Percentiles rank a stretch among this genome's conserved stretches.
phyloP scores from a whole-genome alignment of 1,284 basidiomycete genomes.

The Flammula alnicola region DNA sequence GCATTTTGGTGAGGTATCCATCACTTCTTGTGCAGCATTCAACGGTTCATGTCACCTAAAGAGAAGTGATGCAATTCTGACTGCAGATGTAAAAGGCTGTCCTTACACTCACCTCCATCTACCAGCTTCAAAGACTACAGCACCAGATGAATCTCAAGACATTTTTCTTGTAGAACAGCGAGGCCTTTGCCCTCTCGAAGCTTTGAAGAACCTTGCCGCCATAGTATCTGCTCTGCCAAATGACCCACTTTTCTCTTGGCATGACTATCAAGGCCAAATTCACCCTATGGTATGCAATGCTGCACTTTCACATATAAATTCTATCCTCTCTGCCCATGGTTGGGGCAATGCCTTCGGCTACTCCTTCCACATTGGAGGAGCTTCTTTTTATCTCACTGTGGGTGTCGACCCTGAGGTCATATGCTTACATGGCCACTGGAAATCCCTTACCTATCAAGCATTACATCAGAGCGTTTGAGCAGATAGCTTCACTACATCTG shows the following conservation, averaged over 20 bases:
- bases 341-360: slow-evolving; percentile 35
- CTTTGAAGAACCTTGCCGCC: slow-evolving; percentile 34
- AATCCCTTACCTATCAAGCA: slow-evolving; percentile 33
- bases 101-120: slow-evolving; percentile 30
- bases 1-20: slow-evolving; percentile 39
- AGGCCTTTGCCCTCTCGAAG: no score
- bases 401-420: slow-evolving; percentile 33
- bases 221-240: slow-evolving; percentile 30
- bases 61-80: not conserved
- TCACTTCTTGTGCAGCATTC: slow-evolving; percentile 9
- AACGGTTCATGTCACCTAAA: not conserved
- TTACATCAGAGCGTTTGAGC: slow-evolving; percentile 35
- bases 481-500: slow-evolving; percentile 11
- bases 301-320: no score
- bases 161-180: no score
- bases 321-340: no score
- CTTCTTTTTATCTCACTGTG: slow-evolving; percentile 31
- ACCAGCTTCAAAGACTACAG: slow-evolving; percentile 38
- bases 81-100: slow-evolving; percentile 24
- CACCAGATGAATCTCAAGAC: slow-evolving; percentile 32
- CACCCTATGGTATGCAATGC: no score
- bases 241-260: slow-evolving; percentile 40
- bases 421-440: slow-evolving; percentile 27
- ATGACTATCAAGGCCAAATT: no score
- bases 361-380: slow-evolving; percentile 39